Conservation (phyloP, 2,329 filamentous ascomycete genomes). For the Sclerotiophoma versabilis region DNA sequence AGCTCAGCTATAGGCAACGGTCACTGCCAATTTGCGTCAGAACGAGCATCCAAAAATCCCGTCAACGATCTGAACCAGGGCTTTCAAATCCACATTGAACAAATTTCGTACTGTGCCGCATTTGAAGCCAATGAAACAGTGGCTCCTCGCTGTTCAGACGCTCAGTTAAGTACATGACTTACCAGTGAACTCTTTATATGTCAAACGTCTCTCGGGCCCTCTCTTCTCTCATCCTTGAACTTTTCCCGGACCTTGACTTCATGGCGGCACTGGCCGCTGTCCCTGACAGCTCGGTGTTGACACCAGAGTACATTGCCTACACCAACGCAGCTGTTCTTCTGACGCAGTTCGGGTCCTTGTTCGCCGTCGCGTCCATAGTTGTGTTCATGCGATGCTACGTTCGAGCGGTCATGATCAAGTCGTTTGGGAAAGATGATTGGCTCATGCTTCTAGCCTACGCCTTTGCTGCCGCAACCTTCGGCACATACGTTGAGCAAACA, state of each 20-base stretch:
- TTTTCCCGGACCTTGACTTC: background rate
- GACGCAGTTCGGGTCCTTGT: constrained; percentile 51
- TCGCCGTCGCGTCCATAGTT: constrained; percentile 48
- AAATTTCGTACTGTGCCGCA: constrained; percentile 7
- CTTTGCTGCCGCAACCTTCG: constrained; percentile 30
- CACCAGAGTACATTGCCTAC: constrained; percentile 45
- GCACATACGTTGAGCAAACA: constrained; percentile 55
- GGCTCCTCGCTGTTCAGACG: background rate
- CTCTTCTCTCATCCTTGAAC: background rate
- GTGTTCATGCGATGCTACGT: constrained; percentile 57
- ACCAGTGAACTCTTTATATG: background rate
- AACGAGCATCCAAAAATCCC: background rate
- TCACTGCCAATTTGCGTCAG: constrained; percentile 4
- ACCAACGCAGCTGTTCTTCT: constrained; percentile 52
- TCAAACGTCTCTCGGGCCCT: constrained; percentile 1
- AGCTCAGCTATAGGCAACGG: background rate
- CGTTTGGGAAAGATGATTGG: constrained; percentile 60
- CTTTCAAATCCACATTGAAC: background rate
- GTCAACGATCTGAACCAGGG: background rate
- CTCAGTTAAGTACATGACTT: constrained; percentile 7
- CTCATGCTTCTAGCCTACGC: constrained; percentile 50
- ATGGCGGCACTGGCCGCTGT: constrained; percentile 4
- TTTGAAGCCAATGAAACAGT: background rate
- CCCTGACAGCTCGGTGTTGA: constrained; percentile 10
- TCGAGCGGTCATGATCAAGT: constrained; percentile 56